Percentiles rank a stretch among this genome's conserved stretches.
Evolutionary conservation across 2,329 filamentous ascomycete genomes (phyloP).

Genomic region (Fusarium heterosporum): DNA sequence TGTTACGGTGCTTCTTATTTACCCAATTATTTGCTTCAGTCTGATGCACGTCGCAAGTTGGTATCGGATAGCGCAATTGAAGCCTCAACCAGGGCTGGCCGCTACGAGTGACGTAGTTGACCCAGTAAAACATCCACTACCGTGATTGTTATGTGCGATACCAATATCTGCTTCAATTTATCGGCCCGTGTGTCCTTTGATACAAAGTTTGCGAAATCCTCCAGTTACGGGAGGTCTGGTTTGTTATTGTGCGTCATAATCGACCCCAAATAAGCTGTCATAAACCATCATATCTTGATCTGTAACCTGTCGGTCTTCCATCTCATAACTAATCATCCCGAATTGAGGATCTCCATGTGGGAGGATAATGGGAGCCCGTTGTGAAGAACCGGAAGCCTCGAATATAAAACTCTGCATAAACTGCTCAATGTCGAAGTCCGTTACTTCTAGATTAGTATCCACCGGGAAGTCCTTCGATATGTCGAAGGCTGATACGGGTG

Average conservation of each 20-base stretch:
- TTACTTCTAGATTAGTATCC: neutral
- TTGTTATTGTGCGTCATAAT: neutral
- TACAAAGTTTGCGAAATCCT: too few relatives aligned
- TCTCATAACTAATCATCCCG: neutral
- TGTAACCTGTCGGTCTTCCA: neutral
- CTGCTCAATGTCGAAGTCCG: constrained; percentile 7
- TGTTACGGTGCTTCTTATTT: neutral
- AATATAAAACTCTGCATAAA: constrained; percentile 13
- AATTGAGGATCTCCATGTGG: too few relatives aligned
- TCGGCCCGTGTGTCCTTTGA: too few relatives aligned
- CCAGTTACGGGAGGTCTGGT: too few relatives aligned
- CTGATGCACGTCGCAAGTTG: neutral
- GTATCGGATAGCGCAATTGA: neutral
- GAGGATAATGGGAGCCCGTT: rapidly evolving
- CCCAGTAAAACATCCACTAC: neutral
- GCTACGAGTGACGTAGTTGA: neutral
- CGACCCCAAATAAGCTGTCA: constrained; percentile 13
- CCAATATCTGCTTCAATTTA: too few relatives aligned
- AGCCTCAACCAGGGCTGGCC: too few relatives aligned
- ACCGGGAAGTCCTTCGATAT: neutral
- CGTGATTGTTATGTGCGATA: neutral
- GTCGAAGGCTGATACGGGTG: rapidly evolving
- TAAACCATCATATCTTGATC: neutral
- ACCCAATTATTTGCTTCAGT: neutral
- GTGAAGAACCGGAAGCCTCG: rapidly evolving